Evolutionary conservation across 2,329 filamentous ascomycete species (phyloP).

Genomic region (Tympanopsis confertula): DNA sequence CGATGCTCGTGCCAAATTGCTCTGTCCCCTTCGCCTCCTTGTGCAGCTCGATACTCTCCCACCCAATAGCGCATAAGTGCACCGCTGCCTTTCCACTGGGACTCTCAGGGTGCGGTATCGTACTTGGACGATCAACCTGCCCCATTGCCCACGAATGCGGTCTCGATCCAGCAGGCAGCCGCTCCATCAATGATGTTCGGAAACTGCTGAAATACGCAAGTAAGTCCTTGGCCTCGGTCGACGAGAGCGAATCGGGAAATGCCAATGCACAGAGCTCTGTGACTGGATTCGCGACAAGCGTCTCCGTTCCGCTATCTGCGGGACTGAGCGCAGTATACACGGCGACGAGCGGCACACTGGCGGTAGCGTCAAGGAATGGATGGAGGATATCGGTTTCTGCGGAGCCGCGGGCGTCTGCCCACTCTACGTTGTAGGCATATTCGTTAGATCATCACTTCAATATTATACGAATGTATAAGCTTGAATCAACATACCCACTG

Average conservation of each 20-base stretch:
- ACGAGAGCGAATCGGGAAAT: conserved; percentile 21
- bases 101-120: conserved; percentile 18
- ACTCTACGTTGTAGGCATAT: conserved; percentile 4
- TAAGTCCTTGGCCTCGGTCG: conserved; percentile 10
- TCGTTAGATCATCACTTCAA: conserved; percentile 1
- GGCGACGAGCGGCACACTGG: neutral
- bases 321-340: conserved; percentile 18
- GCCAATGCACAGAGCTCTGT: conserved; percentile 34
- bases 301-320: conserved; percentile 11
- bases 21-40: conserved; percentile 28
- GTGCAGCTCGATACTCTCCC: conserved; percentile 36
- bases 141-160: conserved; percentile 19
- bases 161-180: conserved; percentile 13
- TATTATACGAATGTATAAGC: too few species aligned
- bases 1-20: conserved; percentile 27
- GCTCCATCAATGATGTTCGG: conserved; percentile 12
- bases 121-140: conserved; percentile 20
- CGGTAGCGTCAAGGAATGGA: neutral
- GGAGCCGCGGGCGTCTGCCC: conserved; percentile 4
- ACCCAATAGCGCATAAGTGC: conserved; percentile 32
- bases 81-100: conserved; percentile 24
- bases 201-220: neutral
- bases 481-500: conserved; percentile 16
- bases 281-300: conserved; percentile 23
- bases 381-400: neutral